A percentile compares a stretch with the other conserved stretches of the same genome.
Conservation (phyloP, 176 grass and related monocot species). For the Raddia distichophylla region DNA sequence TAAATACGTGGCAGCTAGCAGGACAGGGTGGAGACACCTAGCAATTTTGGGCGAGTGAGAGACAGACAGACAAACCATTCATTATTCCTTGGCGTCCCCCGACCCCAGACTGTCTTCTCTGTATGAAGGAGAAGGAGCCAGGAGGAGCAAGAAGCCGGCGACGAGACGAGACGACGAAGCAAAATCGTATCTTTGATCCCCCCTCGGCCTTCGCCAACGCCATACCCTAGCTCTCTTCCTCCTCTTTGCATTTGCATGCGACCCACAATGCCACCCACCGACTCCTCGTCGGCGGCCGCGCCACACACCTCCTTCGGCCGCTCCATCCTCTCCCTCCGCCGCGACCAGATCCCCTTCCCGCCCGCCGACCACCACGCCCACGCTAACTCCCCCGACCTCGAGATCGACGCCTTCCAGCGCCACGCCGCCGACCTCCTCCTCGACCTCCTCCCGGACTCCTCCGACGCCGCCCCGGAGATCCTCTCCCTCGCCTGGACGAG, state of each 20-base stretch:
- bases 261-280: constrained; percentile 52
- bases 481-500: constrained; percentile 79
- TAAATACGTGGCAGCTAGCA: too few relatives aligned
- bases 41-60: too few relatives aligned
- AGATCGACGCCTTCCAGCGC: constrained; percentile 67
- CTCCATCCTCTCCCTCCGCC: constrained; percentile 53
- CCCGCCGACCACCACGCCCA: background rate
- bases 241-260: background rate
- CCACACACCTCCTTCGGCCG: constrained; percentile 55
- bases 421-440: constrained; percentile 45
- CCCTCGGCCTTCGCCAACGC: background rate
- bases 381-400: constrained; percentile 32
- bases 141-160: too few relatives aligned
- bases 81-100: too few relatives aligned
- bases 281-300: constrained; percentile 50
- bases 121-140: too few relatives aligned
- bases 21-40: too few relatives aligned
- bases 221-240: background rate
- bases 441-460: constrained; percentile 48
- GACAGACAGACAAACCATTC: too few relatives aligned
- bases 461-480: background rate
- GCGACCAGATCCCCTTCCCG: constrained; percentile 53
- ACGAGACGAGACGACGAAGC: background rate
- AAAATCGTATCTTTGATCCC: background rate
- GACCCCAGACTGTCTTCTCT: too few relatives aligned